Evolutionary conservation across 371 early-diverging fungal species (phyloP).

Genomic region (Mucor velutinosus): DNA sequence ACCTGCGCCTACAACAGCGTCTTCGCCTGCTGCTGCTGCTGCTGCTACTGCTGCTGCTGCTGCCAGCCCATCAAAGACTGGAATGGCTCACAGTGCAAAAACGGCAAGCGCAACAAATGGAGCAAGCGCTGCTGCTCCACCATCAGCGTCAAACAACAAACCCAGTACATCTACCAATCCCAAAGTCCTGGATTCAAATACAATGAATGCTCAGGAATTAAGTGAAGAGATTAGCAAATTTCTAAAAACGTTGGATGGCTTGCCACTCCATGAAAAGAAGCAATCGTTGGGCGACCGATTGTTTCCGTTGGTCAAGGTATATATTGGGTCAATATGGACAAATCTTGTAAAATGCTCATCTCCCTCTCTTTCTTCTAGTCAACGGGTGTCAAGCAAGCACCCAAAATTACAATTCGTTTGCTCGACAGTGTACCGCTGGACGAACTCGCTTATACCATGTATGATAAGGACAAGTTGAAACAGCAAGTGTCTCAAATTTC

Average conservation of each 20-base stretch:
- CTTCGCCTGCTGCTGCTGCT: background rate
- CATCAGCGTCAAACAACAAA: background rate
- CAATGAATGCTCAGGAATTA: slow-evolving; percentile 6
- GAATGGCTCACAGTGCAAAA: background rate
- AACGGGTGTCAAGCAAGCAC: slow-evolving; percentile 40
- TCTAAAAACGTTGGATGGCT: slow-evolving; percentile 27
- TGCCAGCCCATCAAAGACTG: background rate
- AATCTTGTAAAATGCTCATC: background rate
- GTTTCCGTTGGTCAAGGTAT: slow-evolving; percentile 47
- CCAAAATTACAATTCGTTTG: slow-evolving; percentile 49
- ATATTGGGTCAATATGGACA: background rate
- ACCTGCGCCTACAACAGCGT: background rate
- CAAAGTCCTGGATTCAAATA: background rate
- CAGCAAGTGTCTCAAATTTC: slow-evolving; percentile 10
- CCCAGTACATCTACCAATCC: background rate
- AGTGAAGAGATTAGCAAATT: slow-evolving; percentile 32
- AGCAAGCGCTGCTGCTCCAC: background rate
- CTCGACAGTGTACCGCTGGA: slow-evolving; percentile 49
- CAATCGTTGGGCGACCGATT: slow-evolving; percentile 44
- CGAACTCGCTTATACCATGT: slow-evolving; percentile 53
- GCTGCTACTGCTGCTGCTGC: background rate
- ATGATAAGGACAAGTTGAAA: slow-evolving; percentile 33
- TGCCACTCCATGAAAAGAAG: slow-evolving; percentile 35
- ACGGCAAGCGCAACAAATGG: background rate
- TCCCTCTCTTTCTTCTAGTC: slow-evolving; percentile 20